phyloP scores from a whole-genome alignment of 495 filamentous ascomycete species.

The Talaromyces trachyspermus region DNA sequence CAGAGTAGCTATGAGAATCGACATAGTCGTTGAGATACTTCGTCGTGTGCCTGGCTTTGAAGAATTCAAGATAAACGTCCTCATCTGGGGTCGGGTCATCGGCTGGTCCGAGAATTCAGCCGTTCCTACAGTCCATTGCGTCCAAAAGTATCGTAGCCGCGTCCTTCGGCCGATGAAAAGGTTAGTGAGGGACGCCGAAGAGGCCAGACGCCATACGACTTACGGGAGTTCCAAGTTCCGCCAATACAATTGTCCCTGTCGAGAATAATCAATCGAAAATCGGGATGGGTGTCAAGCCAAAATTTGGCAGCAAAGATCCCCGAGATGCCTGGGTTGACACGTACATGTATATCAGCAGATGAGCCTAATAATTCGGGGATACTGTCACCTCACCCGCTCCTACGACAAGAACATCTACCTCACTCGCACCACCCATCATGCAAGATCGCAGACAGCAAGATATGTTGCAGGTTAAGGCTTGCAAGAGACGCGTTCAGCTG shows the following conservation, averaged over 20 bases:
- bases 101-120: slow-evolving; percentile 32
- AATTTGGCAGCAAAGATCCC: slow-evolving; percentile 14
- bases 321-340: slow-evolving; percentile 12
- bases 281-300: slow-evolving; percentile 14
- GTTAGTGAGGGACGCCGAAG: neutral
- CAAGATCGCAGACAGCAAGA: too few relatives aligned
- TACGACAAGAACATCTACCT: slow-evolving; percentile 11
- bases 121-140: slow-evolving; percentile 27
- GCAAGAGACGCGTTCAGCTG: too few relatives aligned
- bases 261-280: slow-evolving; percentile 12
- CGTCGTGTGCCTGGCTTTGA: slow-evolving; percentile 31
- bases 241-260: slow-evolving; percentile 15
- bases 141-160: slow-evolving; percentile 25
- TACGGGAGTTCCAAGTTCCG: slow-evolving; percentile 13
- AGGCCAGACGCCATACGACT: slow-evolving; percentile 4
- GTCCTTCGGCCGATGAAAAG: neutral
- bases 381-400: slow-evolving; percentile 9
- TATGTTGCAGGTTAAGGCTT: too few relatives aligned
- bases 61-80: slow-evolving; percentile 23
- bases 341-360: neutral
- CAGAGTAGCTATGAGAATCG: slow-evolving; percentile 20
- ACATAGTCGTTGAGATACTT: slow-evolving; percentile 36
- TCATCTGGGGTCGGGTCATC: slow-evolving; percentile 22
- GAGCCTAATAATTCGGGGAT: neutral
- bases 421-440: neutral